phyloP scores from a whole-genome alignment of 306 rosid species.

The Prinsepia uniflora region DNA sequence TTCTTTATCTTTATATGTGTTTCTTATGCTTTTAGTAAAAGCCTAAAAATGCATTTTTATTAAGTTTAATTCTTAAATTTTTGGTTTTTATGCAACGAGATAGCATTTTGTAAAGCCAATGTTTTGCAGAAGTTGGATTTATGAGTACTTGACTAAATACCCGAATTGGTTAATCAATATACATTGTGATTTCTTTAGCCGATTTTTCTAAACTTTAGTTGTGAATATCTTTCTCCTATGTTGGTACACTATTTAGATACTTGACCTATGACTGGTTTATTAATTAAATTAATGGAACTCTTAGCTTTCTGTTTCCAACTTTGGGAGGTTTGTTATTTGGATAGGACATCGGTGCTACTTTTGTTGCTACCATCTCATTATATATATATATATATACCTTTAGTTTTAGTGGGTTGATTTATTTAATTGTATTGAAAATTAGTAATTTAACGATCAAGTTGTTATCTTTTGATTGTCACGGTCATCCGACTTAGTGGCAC shows the following conservation, averaged over 20 bases:
- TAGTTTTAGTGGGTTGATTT: constrained; percentile 12
- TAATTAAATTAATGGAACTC: constrained; percentile 23
- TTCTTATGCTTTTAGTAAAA: neutral
- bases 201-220: neutral
- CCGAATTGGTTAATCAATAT: neutral
- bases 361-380: constrained; percentile 80
- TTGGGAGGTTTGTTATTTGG: constrained; percentile 96
- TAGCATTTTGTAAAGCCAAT: neutral
- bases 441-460: constrained; percentile 3
- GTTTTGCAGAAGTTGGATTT: neutral
- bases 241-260: neutral
- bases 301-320: constrained; percentile 88
- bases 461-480: constrained; percentile 32
- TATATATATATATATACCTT: constrained; percentile 56
- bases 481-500: constrained; percentile 90
- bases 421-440: constrained; percentile 10
- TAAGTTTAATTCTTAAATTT: neutral
- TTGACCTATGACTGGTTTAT: neutral
- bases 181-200: neutral
- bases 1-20: neutral
- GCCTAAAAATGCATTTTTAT: neutral
- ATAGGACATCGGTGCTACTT: constrained; percentile 95
- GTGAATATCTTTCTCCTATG: constrained; percentile 1
- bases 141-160: neutral
- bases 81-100: neutral